phyloP scores from a whole-genome alignment of 2,329 filamentous ascomycete species.

The Fusarium circinatum region DNA sequence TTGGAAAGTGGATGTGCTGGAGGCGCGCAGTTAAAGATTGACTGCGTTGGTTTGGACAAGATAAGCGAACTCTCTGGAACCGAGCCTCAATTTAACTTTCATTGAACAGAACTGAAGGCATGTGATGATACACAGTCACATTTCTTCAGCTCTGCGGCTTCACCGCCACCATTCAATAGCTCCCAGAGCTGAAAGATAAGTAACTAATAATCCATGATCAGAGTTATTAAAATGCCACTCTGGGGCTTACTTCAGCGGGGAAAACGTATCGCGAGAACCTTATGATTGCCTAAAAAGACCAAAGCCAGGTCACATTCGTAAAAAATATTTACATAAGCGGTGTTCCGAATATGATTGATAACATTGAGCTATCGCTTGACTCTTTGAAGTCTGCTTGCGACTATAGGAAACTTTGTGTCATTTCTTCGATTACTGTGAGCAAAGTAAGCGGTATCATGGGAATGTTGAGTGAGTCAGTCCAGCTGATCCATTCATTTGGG shows the following conservation, averaged over 20 bases:
- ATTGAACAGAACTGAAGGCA: background rate
- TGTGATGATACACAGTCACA: background rate
- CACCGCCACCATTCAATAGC: background rate
- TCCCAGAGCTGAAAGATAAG: background rate
- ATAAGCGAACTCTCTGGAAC: fast-evolving
- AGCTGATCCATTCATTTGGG: background rate
- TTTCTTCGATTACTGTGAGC: no score
- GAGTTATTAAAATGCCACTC: background rate
- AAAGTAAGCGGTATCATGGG: background rate
- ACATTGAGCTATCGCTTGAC: no score
- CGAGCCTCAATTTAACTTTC: background rate
- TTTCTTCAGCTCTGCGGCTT: background rate
- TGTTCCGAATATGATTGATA: background rate
- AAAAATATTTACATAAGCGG: background rate
- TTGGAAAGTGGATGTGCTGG: no score
- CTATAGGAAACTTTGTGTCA: no score
- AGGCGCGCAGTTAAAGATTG: background rate
- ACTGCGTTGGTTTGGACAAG: background rate
- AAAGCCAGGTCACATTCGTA: background rate
- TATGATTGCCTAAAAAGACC: fast-evolving
- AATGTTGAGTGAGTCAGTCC: background rate
- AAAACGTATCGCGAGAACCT: background rate
- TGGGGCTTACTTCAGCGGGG: background rate
- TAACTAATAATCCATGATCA: background rate
- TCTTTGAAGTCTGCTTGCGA: no score